Evolutionary conservation across 2,329 filamentous ascomycete genomes (phyloP).

Genomic region (Fonsecaea monophora): DNA sequence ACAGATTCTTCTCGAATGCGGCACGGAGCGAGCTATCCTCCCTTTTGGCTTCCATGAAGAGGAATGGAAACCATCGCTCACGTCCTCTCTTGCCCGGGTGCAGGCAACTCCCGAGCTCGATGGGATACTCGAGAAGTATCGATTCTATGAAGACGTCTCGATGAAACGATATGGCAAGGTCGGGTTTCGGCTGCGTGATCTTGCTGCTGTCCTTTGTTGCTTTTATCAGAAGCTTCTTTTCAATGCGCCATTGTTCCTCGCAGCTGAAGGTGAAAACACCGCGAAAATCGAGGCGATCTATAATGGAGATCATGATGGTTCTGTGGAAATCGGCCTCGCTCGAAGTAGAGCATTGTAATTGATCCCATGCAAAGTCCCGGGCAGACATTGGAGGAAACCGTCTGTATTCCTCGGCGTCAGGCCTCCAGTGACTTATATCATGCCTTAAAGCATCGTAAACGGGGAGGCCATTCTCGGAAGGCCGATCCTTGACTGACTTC

Average conservation of each 20-base stretch:
- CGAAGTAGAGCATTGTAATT: constrained; percentile 13
- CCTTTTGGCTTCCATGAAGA: constrained; percentile 23
- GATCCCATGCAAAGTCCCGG: constrained; percentile 18
- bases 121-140: constrained; percentile 8
- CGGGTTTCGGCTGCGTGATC: constrained; percentile 21
- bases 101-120: constrained; percentile 12
- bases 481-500: constrained; percentile 13
- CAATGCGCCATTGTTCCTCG: constrained; percentile 20
- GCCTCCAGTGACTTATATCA: constrained; percentile 15
- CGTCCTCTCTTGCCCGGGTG: constrained; percentile 14
- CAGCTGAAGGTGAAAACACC: constrained; percentile 16
- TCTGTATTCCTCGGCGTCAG: constrained; percentile 1
- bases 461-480: constrained; percentile 14
- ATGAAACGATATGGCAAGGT: constrained; percentile 21
- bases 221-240: constrained; percentile 8
- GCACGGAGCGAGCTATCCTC: constrained; percentile 18
- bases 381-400: constrained; percentile 23
- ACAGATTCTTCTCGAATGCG: constrained; percentile 21
- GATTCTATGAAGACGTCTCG: constrained; percentile 9
- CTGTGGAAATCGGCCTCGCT: constrained; percentile 23
- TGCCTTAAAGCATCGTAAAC: constrained; percentile 14
- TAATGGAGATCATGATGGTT: constrained; percentile 22
- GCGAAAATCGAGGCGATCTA: constrained; percentile 19
- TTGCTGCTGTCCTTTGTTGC: constrained; percentile 9
- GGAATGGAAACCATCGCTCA: constrained; percentile 19